These are phyloP conservation scores for Stromatinia cepivora DNA, from an alignment of 2,329 filamentous ascomycete species.

Conservation along the genomic window DNA sequence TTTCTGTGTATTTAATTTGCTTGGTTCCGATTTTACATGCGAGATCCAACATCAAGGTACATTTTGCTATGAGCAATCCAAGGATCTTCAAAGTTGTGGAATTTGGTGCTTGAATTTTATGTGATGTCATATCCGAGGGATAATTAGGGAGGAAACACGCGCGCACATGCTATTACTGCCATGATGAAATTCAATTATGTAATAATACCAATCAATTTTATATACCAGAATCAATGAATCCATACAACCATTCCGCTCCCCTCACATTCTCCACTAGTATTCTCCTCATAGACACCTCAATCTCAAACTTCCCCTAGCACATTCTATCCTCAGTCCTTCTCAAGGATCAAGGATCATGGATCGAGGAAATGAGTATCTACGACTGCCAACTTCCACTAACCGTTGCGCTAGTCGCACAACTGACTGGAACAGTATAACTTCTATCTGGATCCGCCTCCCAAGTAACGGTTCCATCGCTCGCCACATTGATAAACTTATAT, in stretches of 20 bases:
- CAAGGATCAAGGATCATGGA: not conserved
- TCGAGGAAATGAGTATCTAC: not conserved
- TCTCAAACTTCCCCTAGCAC: not conserved
- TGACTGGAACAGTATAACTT: conserved; percentile 35
- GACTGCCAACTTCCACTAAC: conserved; percentile 35
- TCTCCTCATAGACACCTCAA: no score
- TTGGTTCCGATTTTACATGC: not conserved
- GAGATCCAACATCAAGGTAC: not conserved
- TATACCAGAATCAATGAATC: not conserved
- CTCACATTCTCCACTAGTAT: no score
- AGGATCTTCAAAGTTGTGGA: not conserved
- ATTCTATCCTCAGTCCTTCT: not conserved
- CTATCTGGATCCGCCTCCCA: conserved; percentile 61
- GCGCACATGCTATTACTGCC: not conserved
- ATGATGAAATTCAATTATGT: not conserved
- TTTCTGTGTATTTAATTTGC: not conserved
- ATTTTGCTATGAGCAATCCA: not conserved
- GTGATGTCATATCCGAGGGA: not conserved
- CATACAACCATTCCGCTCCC: not conserved
- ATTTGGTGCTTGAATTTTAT: not conserved
- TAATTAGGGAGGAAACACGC: not conserved
- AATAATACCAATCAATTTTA: not conserved
- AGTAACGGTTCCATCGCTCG: conserved; percentile 52
- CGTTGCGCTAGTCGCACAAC: conserved; percentile 33
- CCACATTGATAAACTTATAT: conserved; percentile 70